phyloP scores from a whole-genome alignment of 2,329 filamentous ascomycete genomes.

The Scopulariopsis brevicaulis region DNA sequence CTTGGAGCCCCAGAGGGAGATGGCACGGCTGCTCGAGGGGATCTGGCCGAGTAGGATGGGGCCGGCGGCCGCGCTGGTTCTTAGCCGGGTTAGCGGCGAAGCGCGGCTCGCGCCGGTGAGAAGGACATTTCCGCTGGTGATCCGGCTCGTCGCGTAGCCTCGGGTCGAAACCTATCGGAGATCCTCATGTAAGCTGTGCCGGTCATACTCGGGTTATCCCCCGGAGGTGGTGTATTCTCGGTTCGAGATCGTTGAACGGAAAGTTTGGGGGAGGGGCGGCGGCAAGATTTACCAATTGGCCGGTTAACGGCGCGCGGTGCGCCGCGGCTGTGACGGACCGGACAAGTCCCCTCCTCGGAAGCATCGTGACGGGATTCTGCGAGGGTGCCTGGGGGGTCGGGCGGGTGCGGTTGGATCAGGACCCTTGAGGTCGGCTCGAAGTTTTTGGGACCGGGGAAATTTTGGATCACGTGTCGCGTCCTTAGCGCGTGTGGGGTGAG shows the following conservation, averaged over 20 bases:
- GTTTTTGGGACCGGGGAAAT: not conserved
- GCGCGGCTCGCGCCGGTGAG: slow-evolving; percentile 1
- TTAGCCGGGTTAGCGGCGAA: slow-evolving; percentile 3
- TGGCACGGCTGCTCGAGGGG: slow-evolving; percentile 5
- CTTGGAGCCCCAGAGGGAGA: slow-evolving; percentile 6
- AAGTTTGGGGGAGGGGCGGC: not conserved
- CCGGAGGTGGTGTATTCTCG: not conserved
- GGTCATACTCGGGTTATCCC: not conserved
- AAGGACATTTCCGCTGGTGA: not conserved
- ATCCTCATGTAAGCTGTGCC: not conserved
- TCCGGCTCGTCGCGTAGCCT: slow-evolving; percentile 4
- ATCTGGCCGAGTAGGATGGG: slow-evolving; percentile 4
- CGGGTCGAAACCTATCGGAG: not conserved
- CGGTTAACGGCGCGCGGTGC: slow-evolving; percentile 16
- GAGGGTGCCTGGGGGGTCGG: not conserved
- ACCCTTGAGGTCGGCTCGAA: not conserved
- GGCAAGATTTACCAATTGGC: slow-evolving; percentile 15
- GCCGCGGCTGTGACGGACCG: slow-evolving; percentile 23
- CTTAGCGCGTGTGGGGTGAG: not conserved
- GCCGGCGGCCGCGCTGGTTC: not conserved
- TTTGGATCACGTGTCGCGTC: not conserved
- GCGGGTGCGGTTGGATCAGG: not conserved
- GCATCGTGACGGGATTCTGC: slow-evolving; percentile 21
- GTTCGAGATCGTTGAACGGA: not conserved
- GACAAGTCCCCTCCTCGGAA: slow-evolving; percentile 31